Conservation (phyloP, 768 basidiomycete genomes). For the Amanita muscaria region DNA sequence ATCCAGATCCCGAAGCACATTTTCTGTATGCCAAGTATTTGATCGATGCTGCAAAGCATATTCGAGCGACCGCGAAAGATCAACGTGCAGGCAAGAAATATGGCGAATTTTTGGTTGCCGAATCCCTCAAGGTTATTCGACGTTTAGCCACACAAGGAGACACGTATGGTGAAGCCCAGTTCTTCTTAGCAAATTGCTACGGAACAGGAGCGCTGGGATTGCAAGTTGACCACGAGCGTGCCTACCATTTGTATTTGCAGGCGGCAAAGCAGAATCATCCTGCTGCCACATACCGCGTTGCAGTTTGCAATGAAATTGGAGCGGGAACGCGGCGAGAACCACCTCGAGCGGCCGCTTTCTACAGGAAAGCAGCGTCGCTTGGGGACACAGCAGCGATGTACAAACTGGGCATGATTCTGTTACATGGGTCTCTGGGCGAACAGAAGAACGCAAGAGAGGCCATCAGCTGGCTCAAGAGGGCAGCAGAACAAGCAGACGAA, state of each 20-base stretch:
- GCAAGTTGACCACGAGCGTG: slow-evolving; percentile 94
- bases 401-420: slow-evolving; percentile 97
- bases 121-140: slow-evolving; percentile 88
- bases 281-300: slow-evolving; percentile 90
- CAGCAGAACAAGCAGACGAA: slow-evolving; percentile 95
- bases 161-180: slow-evolving; percentile 93
- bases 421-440: slow-evolving; percentile 78
- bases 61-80: slow-evolving; percentile 64
- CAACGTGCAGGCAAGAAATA: slow-evolving; percentile 85
- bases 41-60: slow-evolving; percentile 94
- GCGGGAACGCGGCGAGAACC: slow-evolving; percentile 90
- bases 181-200: slow-evolving; percentile 95
- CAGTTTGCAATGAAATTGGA: slow-evolving; percentile 98
- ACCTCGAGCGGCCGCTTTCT: slow-evolving; percentile 86
- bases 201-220: slow-evolving; percentile 95
- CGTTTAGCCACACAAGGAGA: slow-evolving; percentile 88
- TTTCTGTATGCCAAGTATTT: slow-evolving; percentile 98
- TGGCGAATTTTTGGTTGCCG: slow-evolving; percentile 76
- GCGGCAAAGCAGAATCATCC: slow-evolving; percentile 97
- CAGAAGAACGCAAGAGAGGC: slow-evolving; percentile 85
- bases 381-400: slow-evolving; percentile 99
- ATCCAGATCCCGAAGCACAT: slow-evolving; percentile 97
- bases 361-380: slow-evolving; percentile 91
- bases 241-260: slow-evolving; percentile 94
- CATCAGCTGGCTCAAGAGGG: slow-evolving; percentile 87